Conservation (phyloP, 1,139 yeast species). For the Hansenula lynferdii region DNA sequence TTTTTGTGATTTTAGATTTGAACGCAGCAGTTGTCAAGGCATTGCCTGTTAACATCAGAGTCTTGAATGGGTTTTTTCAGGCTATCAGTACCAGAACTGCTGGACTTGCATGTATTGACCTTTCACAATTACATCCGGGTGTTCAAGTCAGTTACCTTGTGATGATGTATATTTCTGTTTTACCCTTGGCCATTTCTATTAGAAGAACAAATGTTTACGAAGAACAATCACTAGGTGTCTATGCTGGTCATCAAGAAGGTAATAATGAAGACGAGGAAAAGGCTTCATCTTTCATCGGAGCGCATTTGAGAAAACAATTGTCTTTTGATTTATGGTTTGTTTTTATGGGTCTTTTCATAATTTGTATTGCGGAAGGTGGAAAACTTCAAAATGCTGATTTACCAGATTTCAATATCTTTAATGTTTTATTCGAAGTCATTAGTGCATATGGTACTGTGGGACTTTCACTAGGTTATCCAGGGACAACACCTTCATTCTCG, state of each 20-base stretch:
- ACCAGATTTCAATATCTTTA: constrained; percentile 60
- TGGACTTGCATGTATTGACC: constrained; percentile 72
- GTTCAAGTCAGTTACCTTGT: constrained; percentile 90
- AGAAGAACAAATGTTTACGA: constrained; percentile 97
- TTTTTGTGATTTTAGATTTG: constrained; percentile 76
- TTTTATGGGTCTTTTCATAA: constrained; percentile 76
- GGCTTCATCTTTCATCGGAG: constrained; percentile 63
- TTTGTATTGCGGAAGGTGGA: constrained; percentile 80
- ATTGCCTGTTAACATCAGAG: constrained; percentile 61
- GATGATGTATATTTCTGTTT: constrained; percentile 97
- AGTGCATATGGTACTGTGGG: constrained; percentile 98
- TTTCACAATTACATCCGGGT: constrained; percentile 76
- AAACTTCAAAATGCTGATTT: constrained; percentile 42
- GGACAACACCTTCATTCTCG: constrained; percentile 60
- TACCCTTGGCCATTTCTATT: constrained; percentile 93
- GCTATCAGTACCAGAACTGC: constrained; percentile 94
- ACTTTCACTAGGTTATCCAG: constrained; percentile 76
- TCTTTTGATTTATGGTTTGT: constrained; percentile 96
- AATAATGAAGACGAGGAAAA: constrained; percentile 13
- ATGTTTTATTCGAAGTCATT: constrained; percentile 78
- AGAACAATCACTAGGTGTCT: constrained; percentile 90
- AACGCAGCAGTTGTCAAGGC: constrained; percentile 41
- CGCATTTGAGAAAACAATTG: constrained; percentile 87
- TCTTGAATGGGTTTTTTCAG: constrained; percentile 81
- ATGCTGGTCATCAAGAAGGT: constrained; percentile 38